phyloP scores from a whole-genome alignment of 192 early-diverging fungal genomes.

The Hyaloraphidium curvatum region DNA sequence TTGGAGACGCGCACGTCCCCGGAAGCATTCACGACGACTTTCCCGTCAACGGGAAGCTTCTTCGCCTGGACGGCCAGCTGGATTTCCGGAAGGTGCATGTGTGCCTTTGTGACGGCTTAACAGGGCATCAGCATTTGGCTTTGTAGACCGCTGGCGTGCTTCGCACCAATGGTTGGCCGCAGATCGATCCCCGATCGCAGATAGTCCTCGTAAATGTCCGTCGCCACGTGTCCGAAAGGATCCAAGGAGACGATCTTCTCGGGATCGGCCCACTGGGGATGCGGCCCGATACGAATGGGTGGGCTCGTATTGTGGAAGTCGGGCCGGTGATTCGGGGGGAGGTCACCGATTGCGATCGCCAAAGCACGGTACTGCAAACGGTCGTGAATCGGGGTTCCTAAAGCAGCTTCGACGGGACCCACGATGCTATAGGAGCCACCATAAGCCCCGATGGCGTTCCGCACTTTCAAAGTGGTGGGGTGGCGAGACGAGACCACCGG shows the following conservation, averaged over 20 bases:
- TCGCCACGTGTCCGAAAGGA: slow-evolving; percentile 71
- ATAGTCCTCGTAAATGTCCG: slow-evolving; percentile 34
- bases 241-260: slow-evolving; percentile 86
- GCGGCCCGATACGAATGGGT: slow-evolving; percentile 56
- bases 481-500: slow-evolving; percentile 72
- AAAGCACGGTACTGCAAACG: slow-evolving; percentile 84
- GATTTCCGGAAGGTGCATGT: slow-evolving; percentile 84
- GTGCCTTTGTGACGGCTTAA: slow-evolving; percentile 86
- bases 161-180: slow-evolving; percentile 77
- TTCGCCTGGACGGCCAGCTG: slow-evolving; percentile 46
- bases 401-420: too few relatives aligned
- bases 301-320: slow-evolving; percentile 77
- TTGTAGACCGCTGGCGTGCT: too few relatives aligned
- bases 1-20: slow-evolving; percentile 66
- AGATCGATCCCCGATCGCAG: slow-evolving; percentile 57
- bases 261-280: slow-evolving; percentile 59
- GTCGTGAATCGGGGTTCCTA: too few relatives aligned
- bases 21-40: slow-evolving; percentile 49
- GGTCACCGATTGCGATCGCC: slow-evolving; percentile 74
- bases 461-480: slow-evolving; percentile 46
- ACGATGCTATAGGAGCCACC: slow-evolving; percentile 78
- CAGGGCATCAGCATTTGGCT: too few relatives aligned
- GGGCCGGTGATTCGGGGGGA: slow-evolving; percentile 65
- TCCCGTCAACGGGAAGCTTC: slow-evolving; percentile 52
- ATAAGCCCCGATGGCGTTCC: slow-evolving; percentile 92